Evolutionary conservation across 2,329 filamentous ascomycete genomes (phyloP).

Genomic region (Tolypocladium tropicale): DNA sequence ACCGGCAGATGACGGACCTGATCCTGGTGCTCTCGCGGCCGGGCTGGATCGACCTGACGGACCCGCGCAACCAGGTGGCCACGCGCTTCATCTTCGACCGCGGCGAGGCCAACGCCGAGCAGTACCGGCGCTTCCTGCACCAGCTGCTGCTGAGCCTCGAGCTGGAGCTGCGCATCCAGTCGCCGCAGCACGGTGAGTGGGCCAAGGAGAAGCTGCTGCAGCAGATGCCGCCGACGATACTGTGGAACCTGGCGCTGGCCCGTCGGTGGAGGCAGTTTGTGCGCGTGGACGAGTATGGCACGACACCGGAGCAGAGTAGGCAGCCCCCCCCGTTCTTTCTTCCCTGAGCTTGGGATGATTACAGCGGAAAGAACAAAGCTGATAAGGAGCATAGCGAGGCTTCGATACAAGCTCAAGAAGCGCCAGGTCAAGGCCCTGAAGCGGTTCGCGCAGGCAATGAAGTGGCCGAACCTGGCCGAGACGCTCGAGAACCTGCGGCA

Average conservation of each 20-base stretch:
- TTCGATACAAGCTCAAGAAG: constrained; percentile 55
- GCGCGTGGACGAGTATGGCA: constrained; percentile 50
- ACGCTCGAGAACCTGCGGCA: constrained; percentile 53
- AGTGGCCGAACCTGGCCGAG: constrained; percentile 64
- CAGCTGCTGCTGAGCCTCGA: constrained; percentile 67
- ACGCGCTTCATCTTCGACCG: constrained; percentile 62
- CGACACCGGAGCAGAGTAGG: constrained; percentile 39
- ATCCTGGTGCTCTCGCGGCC: constrained; percentile 58
- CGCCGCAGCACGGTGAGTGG: constrained; percentile 47
- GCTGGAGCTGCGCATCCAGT: constrained; percentile 60
- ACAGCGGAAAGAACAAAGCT: too few relatives aligned
- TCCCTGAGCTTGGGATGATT: too few relatives aligned
- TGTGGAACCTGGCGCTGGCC: constrained; percentile 65
- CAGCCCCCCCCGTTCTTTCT: too few relatives aligned
- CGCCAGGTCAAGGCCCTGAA: constrained; percentile 59
- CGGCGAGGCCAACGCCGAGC: constrained; percentile 40
- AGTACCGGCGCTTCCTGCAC: constrained; percentile 61
- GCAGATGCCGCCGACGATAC: constrained; percentile 59
- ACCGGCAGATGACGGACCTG: constrained; percentile 63
- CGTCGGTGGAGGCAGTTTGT: constrained; percentile 64
- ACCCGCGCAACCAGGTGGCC: constrained; percentile 59
- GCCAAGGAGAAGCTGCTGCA: constrained; percentile 54
- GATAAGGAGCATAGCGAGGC: constrained; percentile 31
- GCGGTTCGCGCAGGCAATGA: constrained; percentile 60
- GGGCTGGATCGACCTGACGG: constrained; percentile 65